Conservation (phyloP, 768 basidiomycete species). For the Lactarius quietus region DNA sequence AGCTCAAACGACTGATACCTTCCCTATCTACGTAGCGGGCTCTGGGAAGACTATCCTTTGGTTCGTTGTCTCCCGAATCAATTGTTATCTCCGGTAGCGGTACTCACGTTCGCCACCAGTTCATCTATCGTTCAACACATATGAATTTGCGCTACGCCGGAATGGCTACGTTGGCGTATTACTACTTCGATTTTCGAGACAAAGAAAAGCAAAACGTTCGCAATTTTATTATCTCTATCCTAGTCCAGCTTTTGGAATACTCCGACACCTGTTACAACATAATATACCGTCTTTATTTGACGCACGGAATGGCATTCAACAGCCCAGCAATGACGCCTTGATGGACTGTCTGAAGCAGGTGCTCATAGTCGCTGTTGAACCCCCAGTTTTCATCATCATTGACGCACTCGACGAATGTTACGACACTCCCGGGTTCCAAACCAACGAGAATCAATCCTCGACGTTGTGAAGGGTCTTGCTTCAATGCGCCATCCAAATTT, state of each 20-base stretch:
- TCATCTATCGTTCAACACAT: neutral
- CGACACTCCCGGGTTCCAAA: neutral
- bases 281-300: neutral
- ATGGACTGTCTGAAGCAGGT: neutral
- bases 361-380: neutral
- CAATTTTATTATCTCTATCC: neutral
- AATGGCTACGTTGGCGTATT: neutral
- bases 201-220: neutral
- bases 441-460: neutral
- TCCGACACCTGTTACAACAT: neutral
- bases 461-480: neutral
- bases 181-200: slow-evolving; percentile 6
- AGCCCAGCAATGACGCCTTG: neutral
- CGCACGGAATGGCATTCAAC: neutral
- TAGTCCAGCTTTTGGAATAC: neutral
- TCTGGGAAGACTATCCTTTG: slow-evolving; percentile 5
- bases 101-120: neutral
- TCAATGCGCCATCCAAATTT: neutral
- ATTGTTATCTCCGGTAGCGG: neutral
- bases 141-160: neutral
- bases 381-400: neutral
- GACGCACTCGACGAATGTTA: slow-evolving; percentile 7
- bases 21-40: slow-evolving; percentile 1
- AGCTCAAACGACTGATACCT: neutral
- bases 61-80: neutral